These are phyloP conservation scores for Penicillium crystallinum DNA, from an alignment of 495 filamentous ascomycete genomes.

Conservation along the genomic window DNA sequence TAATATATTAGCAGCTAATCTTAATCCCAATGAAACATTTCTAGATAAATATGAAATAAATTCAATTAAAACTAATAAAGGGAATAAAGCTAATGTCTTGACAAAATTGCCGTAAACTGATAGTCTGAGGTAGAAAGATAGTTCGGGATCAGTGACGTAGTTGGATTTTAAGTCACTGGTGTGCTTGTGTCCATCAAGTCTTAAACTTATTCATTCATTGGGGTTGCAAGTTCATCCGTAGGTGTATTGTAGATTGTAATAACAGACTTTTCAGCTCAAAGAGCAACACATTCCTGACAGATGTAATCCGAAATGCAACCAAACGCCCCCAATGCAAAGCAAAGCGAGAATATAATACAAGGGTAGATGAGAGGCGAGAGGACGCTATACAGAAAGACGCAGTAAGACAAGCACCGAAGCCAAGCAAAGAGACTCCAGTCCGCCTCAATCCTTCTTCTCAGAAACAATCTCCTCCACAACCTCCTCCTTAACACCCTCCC, in stretches of 20 bases:
- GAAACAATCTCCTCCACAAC: conserved; percentile 3
- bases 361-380: background rate
- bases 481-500: conserved; percentile 18
- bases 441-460: conserved; percentile 2
- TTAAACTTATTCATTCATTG: no score
- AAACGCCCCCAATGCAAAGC: conserved; percentile 22
- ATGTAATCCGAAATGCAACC: background rate
- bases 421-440: background rate
- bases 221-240: no score
- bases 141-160: no score
- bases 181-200: no score
- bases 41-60: no score
- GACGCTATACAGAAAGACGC: background rate
- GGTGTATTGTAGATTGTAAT: background rate
- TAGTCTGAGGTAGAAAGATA: no score
- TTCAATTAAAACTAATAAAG: no score
- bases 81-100: no score
- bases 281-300: background rate
- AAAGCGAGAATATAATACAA: conserved; percentile 3
- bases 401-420: background rate
- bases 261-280: background rate
- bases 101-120: no score
- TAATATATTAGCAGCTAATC: no score
- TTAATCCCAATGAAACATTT: no score
- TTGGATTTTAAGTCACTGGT: no score